Base-by-base conservation (phyloP, 129 eudicot genomes). In the Chrysanthemum seticuspe region DNA sequence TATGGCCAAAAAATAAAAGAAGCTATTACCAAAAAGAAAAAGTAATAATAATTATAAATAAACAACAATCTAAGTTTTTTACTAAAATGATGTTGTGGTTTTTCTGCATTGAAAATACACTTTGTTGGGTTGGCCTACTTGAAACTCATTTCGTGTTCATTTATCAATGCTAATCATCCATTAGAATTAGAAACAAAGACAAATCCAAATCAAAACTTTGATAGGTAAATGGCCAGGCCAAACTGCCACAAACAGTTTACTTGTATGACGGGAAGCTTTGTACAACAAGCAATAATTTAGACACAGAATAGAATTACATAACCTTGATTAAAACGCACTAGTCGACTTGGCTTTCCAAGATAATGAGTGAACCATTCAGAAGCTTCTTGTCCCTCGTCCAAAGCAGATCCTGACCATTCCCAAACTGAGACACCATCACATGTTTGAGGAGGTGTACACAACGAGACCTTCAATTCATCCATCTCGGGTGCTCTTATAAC, bases 391-490 rank as follows among this genome's bases (percentile, higher is more conserved):
- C 97, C 97, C 62, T 91, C 96, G 65, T 91, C 96, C 71, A 88
- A 79, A 66, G 90, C 96, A 77, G 92, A 80, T 64, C 97, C 96
- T 49, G 83, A 80, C 96, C 96, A 91, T 62, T 88, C 85, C 97
- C 97, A 91, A 71, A 88, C 90, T 2, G 90, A 78, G 59, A 91
- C 87, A 49, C 86, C 86, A 13, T 88, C 83, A 54, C 89, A 83
- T 67, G 58, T 68, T 57, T 81, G 77, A 60, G 76, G 48, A 2
- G 87, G 87, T 71, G 66, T 78, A 74, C 72, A 77, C 81, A 91
- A 64, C 54, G 90, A 76, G 21, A 86, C 79, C 83, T 91, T 91
- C 64, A 91, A 79, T 45, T 58, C 92, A 76, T 79, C 83, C 92
- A 88, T 88, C 67, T 85, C 90, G 10, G 90, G 96, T 25, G 96